Base-by-base conservation (phyloP, 2,329 filamentous ascomycete species). In the Aureobasidium sp. region DNA sequence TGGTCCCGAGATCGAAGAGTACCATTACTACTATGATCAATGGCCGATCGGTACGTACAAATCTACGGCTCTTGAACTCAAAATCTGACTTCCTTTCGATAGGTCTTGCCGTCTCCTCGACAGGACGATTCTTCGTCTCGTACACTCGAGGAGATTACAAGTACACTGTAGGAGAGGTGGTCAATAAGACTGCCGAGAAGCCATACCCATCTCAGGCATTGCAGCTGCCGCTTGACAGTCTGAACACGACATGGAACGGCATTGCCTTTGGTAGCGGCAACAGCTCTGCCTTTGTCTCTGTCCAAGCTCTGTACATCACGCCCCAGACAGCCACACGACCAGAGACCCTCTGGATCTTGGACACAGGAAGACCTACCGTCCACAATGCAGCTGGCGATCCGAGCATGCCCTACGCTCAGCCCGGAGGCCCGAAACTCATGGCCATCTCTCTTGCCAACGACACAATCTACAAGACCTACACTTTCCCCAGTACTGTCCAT, bases 151-250 rank as follows among this genome's bases (percentile, higher is more conserved):
- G 78, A 14, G 68, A 69, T 29, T 78, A 80, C 64, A 65, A 69
- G 9, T 81, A 78, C 66, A 82, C 78, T 0, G 71, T 81, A 3
- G 78, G 78, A 6, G 78, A 79, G 51, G 73, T 78, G 12, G 69
- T 76, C 25, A 80, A 80, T 67, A 69, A 75, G 63, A 80, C 78
- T 1, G 75, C 77, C 3, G 79, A 81, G 69, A 65, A 64, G 15
- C 71, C 79, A 1, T 82, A 81, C 61, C 80, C 79, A 3, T 75
- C 69, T 37, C 65, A 71, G 1, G 74, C 66, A 8, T 66, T 75
- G 22, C 77, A 79, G 42, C 68, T 74, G 8, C 71, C 71, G 8
- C 63, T 69, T 1, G 60, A 66, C 51, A 65, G 72, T 27, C 68
- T 77, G 29, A 79, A 78, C 63, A 76, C 71, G 11, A 71, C 69